Base-by-base conservation (phyloP, 345 rosid species). In the Eucalyptus viminalis region DNA sequence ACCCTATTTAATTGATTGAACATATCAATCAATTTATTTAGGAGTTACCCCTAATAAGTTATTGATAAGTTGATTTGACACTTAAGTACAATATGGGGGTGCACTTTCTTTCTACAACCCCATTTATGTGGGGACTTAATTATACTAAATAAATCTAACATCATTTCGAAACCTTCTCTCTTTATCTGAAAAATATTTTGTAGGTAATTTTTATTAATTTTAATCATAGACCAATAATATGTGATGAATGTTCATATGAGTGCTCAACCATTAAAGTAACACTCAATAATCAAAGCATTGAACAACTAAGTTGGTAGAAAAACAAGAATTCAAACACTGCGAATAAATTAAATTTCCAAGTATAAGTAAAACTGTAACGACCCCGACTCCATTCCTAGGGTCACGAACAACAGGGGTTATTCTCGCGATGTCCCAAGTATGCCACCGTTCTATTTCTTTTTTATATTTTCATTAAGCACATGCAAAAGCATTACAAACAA, bases 361-460 rank as follows among this genome's bases (percentile, higher is more conserved):
- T 53, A 53, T 53, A 53, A 53, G 60, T 54, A 54, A 54, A 49
- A 49, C 17, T 49, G 6, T 49, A 49, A 14, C 2, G 17, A 5
- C 51, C 51, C 6, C 2, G 8, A 50, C 53, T 50, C 53, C 21
- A 50, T 6, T 50, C 53, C 53, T 7, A 50, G 19, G 53, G 19
- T 49, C 51, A 49, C 7, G 0, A 49, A 16, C 4, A 8, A 50
- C 8, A 8, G 19, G 53, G 53, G 19, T 50, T 50, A 15, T 50
- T 50, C 6, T 50, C 8, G 2, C 8, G 1, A 50, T 0, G 21
- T 50, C 53, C 53, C 53, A 50, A 50, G 53, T 3, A 3, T 0
- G 53, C 3, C 19, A 2, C 21, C 6, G 0, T 50, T 2, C 53
- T 6, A 15, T 50, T 50, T 50, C 2, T 3, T 50, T 15, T 50